Base-by-base conservation (phyloP, 1,284 basidiomycete genomes). In the Limonomyces culmigenus region DNA sequence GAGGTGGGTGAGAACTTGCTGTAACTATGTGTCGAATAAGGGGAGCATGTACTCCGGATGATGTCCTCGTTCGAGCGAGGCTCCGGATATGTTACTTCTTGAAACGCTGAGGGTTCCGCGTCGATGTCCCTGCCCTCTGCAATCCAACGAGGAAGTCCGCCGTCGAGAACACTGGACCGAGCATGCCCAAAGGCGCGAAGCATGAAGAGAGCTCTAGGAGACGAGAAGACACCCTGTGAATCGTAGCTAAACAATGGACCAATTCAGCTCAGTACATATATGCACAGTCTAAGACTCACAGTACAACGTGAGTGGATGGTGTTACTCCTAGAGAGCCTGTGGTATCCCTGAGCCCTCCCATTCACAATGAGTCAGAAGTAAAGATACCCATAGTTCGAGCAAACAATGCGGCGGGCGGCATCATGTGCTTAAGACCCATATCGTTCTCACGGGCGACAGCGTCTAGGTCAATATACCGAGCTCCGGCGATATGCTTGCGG, bases 381-480 rank as follows among this genome's bases (percentile, higher is more conserved):
- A n/a, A n/a, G n/a, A n/a, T 57, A 88, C 86, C 73, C 48, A 83
- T 88, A 6, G 85, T 78, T 38, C 70, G 59, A 13, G 78, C 76
- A 54, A 97, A 97, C n/a, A 61, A 56, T 29, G 68, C 62, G 19
- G 60, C 61, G 14, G 63, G 57, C 3, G 93, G 93, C 69, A 97
- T 78, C 91, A 97, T 97, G 58, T 97, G 92, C 47, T 81, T 83
- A 14, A 97, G 61, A 11, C 79, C 80, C 3, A 89, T 63, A 48
- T 74, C 62, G 49, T 79, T 67, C 6, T 67, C 50, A 40, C 67
- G 72, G 2, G 80, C 74, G 16, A 85, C 77, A 34, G 73, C 64
- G 53, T 93, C 92, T 25, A 96, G 64, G 53, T 95, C 80, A 47
- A 92, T 69, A 48, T 80, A 86, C 19, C 66, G 70, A 0, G 89